Evolutionary conservation across 345 rosid species (phyloP), one percentile per base, ranked within the genome.

Genomic region (Salix dunnii): DNA sequence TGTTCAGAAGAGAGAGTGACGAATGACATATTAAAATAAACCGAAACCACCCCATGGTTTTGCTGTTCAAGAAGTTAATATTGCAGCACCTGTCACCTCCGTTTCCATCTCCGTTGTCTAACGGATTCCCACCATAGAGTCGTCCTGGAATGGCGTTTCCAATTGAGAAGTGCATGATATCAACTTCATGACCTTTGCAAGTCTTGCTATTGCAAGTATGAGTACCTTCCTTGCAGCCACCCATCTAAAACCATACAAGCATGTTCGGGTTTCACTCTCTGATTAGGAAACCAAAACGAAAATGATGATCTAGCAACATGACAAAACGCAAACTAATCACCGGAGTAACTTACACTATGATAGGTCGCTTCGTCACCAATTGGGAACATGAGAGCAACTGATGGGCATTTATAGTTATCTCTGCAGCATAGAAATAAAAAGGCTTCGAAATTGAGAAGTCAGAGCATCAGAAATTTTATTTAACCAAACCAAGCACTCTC

Each of bases 121-220:
- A 71, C 25, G 85, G 91, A 76, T 96, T 93, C 75, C 94, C 92
- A 70, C 99, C 99, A 71, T 96, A 96, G 13, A 96, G 94, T 42
- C 98, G 90, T 74, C 99, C 98, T 3, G 99, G 99, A 78, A 96
- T 91, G 80, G 99, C 98, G 79, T 86, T 90, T 85, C 99, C 99
- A 67, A 91, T 89, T 17, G 97, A 93, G 89, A 96, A 96, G 82
- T 96, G 98, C 99, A 96, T 93, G n/a, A 96, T 93, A 79, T 96
- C 99, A 73, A 96, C 98, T 86, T 96, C 99, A 74, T 92, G 89
- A 72, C 98, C 97, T 87, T 85, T 92, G 89, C 99, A 96, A 74
- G 91, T 85, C 85, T 91, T 93, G 88, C 78, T 91, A 63, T 91
- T 93, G 87, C 98, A 96, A 53, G 91, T 85, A 48, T 73, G 83